Evolutionary conservation across 768 basidiomycete genomes (phyloP).

Genomic region (Pulveroboletus sp.): DNA sequence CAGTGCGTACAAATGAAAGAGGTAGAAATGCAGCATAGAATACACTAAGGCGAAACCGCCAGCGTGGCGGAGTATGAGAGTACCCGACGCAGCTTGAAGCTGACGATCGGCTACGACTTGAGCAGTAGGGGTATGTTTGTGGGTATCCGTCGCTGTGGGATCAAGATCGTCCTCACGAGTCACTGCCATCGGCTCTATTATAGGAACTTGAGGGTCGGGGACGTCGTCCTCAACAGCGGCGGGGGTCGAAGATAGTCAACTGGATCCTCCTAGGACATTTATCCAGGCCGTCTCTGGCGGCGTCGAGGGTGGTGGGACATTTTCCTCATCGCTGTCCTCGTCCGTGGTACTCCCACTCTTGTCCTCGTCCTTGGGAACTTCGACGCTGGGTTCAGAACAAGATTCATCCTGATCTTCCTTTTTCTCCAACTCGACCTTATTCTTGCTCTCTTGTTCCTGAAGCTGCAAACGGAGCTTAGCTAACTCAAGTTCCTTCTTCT

Average conservation of each 20-base stretch:
- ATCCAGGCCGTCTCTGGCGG: slow-evolving; percentile 31
- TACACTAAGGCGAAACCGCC: slow-evolving; percentile 35
- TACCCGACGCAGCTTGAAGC: slow-evolving; percentile 24
- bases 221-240: slow-evolving; percentile 16
- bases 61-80: slow-evolving; percentile 31
- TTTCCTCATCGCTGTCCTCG: slow-evolving; percentile 42
- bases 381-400: background rate
- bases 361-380: slow-evolving; percentile 25
- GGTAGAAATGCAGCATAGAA: slow-evolving; percentile 42
- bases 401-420: slow-evolving; percentile 34
- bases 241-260: slow-evolving; percentile 29
- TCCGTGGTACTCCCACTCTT: slow-evolving; percentile 34
- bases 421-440: slow-evolving; percentile 43
- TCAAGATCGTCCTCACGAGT: slow-evolving; percentile 19
- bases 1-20: slow-evolving; percentile 42
- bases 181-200: slow-evolving; percentile 27
- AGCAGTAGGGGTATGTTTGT: slow-evolving; percentile 17
- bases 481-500: slow-evolving; percentile 61
- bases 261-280: slow-evolving; percentile 24
- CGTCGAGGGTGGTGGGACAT: slow-evolving; percentile 32
- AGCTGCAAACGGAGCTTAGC: slow-evolving; percentile 49
- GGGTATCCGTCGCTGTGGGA: slow-evolving; percentile 19
- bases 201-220: slow-evolving; percentile 13
- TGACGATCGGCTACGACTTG: slow-evolving; percentile 22
- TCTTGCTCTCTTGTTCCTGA: slow-evolving; percentile 51